Base-by-base conservation (phyloP, 164 flowering plant genomes). In the Vitis riparia region DNA sequence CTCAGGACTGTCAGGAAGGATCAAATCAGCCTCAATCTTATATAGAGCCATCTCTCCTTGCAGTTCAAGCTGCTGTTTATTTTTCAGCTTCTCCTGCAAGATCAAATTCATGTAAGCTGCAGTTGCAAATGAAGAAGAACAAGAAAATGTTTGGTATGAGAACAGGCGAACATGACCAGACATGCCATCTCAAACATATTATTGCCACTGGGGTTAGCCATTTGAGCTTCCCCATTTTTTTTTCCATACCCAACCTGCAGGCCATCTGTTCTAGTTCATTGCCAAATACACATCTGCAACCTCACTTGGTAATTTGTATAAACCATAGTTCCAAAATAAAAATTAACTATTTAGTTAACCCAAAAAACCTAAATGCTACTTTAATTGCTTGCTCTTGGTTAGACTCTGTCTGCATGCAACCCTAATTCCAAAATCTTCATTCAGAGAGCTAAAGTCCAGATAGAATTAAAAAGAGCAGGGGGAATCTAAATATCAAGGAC, bases 11-110 rank as follows among this genome's bases (percentile, higher is more conserved):
- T 17, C n/a, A 14, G 57, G 29, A 23, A 68, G 63, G 8, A 51
- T 44, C 3, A 50, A 48, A 19, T 67, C 60, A 30, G 17, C 63
- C 51, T 59, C 67, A 11, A 17, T 53, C 17, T 51, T 32, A 51
- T 10, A 7, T 8, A 53, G 13, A 68, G 32, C 73, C 56, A 53
- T 65, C 59, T 58, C 70, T 59, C 17, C 71, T 44, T 49, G 56
- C 44, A 19, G 63, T 51, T 16, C 71, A 50, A 57, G 47, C 17
- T 67, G 47, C 17, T 62, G 66, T 47, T 56, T 14, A 59, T 51
- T 32, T 63, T 76, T 68, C 51, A 76, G 65, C 57, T 68, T 71
- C 66, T 63, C 79, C 79, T 76, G 76, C 32, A 60, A 62, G 56
- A 59, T 51, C n/a, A 55, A 64, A 68, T 37, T 27, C 61, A 59